Evolutionary conservation across 2,329 filamentous ascomycete genomes (phyloP).

Genomic region (Dactylella cylindrospora): DNA sequence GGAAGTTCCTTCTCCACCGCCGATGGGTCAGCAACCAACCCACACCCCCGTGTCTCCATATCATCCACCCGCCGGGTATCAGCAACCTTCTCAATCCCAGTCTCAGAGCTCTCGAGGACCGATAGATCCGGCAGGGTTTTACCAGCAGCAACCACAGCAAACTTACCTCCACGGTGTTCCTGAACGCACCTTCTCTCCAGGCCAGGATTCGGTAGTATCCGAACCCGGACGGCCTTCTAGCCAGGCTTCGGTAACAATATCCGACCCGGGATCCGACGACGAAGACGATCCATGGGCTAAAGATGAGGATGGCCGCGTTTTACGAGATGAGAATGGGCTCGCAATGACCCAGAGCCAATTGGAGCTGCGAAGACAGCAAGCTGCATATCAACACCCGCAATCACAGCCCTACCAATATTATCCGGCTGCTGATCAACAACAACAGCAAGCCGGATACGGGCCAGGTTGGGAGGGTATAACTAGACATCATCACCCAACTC

Average conservation of each 20-base stretch:
- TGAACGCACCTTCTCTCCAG: constrained; percentile 50
- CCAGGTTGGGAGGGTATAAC: constrained; percentile 74
- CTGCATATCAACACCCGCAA: constrained; percentile 50
- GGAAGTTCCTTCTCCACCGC: constrained; percentile 45
- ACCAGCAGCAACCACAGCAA: constrained; percentile 49
- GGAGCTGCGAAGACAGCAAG: constrained; percentile 52
- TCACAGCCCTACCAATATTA: constrained; percentile 39
- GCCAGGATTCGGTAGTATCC: constrained; percentile 50
- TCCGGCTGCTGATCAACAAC: constrained; percentile 50
- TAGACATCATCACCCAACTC: constrained; percentile 79
- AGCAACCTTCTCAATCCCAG: constrained; percentile 4
- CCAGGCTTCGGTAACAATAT: constrained; percentile 44
- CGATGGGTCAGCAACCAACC: constrained; percentile 20
- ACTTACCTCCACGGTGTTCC: constrained; percentile 52
- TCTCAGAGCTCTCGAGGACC: constrained; percentile 46
- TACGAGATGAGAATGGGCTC: constrained; percentile 50
- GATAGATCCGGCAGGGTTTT: constrained; percentile 49
- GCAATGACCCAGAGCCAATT: constrained; percentile 46
- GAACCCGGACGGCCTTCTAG: constrained; percentile 47
- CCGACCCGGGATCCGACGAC: constrained; percentile 46
- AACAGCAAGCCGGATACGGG: constrained; percentile 54
- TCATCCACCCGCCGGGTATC: constrained; percentile 11
- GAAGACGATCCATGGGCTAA: constrained; percentile 50
- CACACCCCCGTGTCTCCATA: constrained; percentile 25
- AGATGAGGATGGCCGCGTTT: constrained; percentile 51